Conservation (phyloP, 169 alveolate species). For the Plasmodium gaboni region DNA sequence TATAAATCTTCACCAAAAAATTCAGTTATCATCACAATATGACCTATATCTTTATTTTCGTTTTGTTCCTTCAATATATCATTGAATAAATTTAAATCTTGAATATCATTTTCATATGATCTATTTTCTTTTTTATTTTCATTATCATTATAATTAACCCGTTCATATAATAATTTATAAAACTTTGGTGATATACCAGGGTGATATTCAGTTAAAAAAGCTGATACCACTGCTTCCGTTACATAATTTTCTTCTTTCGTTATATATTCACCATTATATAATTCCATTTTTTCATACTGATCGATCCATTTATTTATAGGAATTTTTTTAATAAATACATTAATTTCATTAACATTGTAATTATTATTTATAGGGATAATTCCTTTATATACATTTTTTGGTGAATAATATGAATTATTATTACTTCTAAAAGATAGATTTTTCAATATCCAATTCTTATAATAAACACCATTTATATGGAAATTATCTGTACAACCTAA, state of each 20-base stretch:
- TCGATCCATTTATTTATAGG: conserved; percentile 84
- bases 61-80: conserved; percentile 21
- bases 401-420: too few relatives aligned
- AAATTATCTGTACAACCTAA: too few relatives aligned
- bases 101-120: background rate
- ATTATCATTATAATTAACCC: conserved; percentile 7
- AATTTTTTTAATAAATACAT: conserved; percentile 80
- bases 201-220: conserved; percentile 75
- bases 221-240: conserved; percentile 85
- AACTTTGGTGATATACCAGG: conserved; percentile 82
- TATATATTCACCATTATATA: conserved; percentile 83
- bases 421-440: too few relatives aligned
- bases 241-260: conserved; percentile 88
- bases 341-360: conserved; percentile 4
- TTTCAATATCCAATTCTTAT: too few relatives aligned
- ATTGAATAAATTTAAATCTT: conserved; percentile 55
- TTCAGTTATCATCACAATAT: conserved; percentile 79
- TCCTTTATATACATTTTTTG: too few relatives aligned
- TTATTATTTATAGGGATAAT: too few relatives aligned
- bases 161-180: conserved; percentile 79
- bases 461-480: too few relatives aligned
- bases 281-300: conserved; percentile 80
- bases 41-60: conserved; percentile 56
- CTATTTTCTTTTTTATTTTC: background rate
- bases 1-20: conserved; percentile 79